Evolutionary conservation across 1,284 basidiomycete genomes (phyloP).

Genomic region (Cryptococcus depauperatus): DNA sequence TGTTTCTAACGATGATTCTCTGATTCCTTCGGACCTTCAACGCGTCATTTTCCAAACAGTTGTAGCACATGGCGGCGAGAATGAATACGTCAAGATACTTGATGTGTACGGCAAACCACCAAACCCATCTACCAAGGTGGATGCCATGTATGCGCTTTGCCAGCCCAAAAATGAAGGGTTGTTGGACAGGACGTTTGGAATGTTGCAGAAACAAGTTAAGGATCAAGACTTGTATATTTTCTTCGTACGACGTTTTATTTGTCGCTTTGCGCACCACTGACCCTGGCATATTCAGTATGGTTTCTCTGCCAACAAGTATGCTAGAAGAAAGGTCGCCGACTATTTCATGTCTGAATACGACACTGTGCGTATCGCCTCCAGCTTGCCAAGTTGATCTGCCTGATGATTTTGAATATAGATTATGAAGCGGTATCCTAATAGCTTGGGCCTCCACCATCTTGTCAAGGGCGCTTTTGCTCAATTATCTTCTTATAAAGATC

Average conservation of each 20-base stretch:
- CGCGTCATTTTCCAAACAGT: constrained; percentile 44
- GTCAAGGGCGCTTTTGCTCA: constrained; percentile 53
- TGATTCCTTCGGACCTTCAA: constrained; percentile 70
- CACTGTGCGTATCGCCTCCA: constrained; percentile 47
- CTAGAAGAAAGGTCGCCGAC: constrained; percentile 35
- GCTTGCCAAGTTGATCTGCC: not conserved
- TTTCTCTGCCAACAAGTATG: constrained; percentile 35
- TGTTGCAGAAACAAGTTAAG: constrained; percentile 52
- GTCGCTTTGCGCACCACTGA: not conserved
- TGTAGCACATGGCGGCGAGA: constrained; percentile 63
- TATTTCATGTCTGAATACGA: constrained; percentile 58
- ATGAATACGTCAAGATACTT: constrained; percentile 69
- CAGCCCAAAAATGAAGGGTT: constrained; percentile 40
- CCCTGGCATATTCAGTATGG: constrained; percentile 47
- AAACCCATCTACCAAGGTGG: constrained; percentile 61
- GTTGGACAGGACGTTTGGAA: constrained; percentile 55
- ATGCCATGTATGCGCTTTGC: constrained; percentile 54
- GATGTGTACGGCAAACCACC: constrained; percentile 62
- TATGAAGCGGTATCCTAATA: constrained; percentile 62
- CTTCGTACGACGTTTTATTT: constrained; percentile 27
- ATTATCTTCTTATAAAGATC: constrained; percentile 63
- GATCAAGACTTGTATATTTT: constrained; percentile 58
- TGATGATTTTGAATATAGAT: constrained; percentile 47
- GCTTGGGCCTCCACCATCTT: constrained; percentile 50
- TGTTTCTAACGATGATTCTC: constrained; percentile 65